phyloP scores from a whole-genome alignment of 345 rosid genomes.

The Ceriops decandra region DNA sequence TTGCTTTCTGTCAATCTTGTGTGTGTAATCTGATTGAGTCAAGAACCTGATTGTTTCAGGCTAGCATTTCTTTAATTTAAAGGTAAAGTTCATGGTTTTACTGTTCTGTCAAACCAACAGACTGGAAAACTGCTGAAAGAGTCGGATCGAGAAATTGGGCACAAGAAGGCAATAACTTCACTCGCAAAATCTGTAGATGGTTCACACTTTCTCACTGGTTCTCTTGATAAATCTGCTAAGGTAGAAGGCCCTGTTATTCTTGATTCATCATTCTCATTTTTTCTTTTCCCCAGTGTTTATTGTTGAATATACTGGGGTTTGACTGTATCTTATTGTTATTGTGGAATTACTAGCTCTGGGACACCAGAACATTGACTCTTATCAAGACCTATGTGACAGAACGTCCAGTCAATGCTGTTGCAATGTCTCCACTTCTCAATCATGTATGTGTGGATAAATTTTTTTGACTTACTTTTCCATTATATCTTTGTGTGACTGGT shows the following conservation, averaged over 20 bases:
- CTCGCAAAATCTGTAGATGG: slow-evolving; percentile 74
- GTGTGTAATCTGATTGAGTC: too few species aligned
- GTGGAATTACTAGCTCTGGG: slow-evolving; percentile 72
- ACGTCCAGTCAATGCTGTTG: slow-evolving; percentile 95
- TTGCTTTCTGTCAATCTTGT: too few species aligned
- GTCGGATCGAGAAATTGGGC: slow-evolving; percentile 70
- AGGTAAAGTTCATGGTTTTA: background rate
- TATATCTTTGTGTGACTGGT: background rate
- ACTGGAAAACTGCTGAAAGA: slow-evolving; percentile 80
- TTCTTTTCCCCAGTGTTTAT: background rate
- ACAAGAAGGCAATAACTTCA: slow-evolving; percentile 78
- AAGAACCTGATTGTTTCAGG: too few species aligned
- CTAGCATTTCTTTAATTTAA: background rate
- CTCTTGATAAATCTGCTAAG: slow-evolving; percentile 96
- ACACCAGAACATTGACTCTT: slow-evolving; percentile 72
- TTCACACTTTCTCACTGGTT: slow-evolving; percentile 84
- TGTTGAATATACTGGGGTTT: background rate
- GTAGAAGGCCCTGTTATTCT: slow-evolving; percentile 21
- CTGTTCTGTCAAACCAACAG: slow-evolving; percentile 28
- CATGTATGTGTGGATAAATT: slow-evolving; percentile 54
- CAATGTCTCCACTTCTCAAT: slow-evolving; percentile 92
- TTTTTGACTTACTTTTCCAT: background rate
- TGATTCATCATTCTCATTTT: background rate
- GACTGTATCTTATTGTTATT: slow-evolving; percentile 17
- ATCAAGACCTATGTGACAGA: slow-evolving; percentile 80